These are phyloP conservation scores for Globisporangium nunn DNA, from an alignment of 352 stramenopile genomes.

Conservation along the genomic window DNA sequence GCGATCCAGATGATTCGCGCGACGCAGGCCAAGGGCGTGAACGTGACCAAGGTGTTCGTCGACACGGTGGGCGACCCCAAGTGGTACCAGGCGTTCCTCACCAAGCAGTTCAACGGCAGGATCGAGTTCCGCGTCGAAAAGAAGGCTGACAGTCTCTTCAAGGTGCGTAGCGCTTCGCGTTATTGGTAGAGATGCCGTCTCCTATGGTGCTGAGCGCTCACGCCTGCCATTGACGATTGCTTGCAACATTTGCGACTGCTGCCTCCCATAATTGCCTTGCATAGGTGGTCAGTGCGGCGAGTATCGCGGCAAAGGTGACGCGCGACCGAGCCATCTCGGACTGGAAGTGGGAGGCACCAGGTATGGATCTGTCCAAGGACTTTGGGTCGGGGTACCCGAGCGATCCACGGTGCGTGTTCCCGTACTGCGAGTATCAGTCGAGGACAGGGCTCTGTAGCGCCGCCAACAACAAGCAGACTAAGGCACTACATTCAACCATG, in stretches of 20 bases:
- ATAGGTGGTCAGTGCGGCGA: constrained; percentile 88
- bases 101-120: constrained; percentile 81
- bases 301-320: constrained; percentile 92
- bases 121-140: constrained; percentile 95
- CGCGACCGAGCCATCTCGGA: constrained; percentile 83
- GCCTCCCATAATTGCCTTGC: too few species aligned
- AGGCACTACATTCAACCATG: neutral
- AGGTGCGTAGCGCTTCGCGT: constrained; percentile 27
- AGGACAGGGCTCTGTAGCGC: too few species aligned
- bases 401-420: constrained; percentile 78
- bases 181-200: neutral
- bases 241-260: too few species aligned
- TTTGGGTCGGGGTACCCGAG: constrained; percentile 90
- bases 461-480: neutral
- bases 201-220: neutral
- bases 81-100: constrained; percentile 89
- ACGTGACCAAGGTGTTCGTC: constrained; percentile 89
- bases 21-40: constrained; percentile 81
- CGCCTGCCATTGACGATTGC: neutral
- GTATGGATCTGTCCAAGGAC: constrained; percentile 53
- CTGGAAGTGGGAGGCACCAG: constrained; percentile 86
- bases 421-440: neutral
- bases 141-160: constrained; percentile 95
- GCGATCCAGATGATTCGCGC: constrained; percentile 92
- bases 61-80: constrained; percentile 92